phyloP scores from a whole-genome alignment of 768 basidiomycete species.

The Gymnopilus dilepis region DNA sequence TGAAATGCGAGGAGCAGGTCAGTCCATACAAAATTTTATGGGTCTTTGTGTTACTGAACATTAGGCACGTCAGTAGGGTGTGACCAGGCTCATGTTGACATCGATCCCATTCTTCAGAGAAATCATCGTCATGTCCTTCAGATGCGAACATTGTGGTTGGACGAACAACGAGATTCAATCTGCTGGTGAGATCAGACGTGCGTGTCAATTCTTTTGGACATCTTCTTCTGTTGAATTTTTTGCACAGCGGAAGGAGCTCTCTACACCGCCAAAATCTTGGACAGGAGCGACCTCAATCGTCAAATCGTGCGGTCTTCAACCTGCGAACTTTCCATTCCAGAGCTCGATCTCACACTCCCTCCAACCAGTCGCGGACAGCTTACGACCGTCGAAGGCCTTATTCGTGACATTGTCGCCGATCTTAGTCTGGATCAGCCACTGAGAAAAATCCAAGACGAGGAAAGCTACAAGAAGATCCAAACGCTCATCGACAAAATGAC shows the following conservation, averaged over 20 bases:
- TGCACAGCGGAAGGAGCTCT: constrained; percentile 76
- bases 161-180: constrained; percentile 94
- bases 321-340: constrained; percentile 83
- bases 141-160: constrained; percentile 90
- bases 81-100: constrained; percentile 87
- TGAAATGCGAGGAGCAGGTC: constrained; percentile 92
- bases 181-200: constrained; percentile 85
- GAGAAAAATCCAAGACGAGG: constrained; percentile 78
- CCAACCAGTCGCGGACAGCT: constrained; percentile 84
- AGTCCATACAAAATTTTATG: no score
- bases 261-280: constrained; percentile 81
- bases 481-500: constrained; percentile 69
- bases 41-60: constrained; percentile 11
- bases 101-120: constrained; percentile 95
- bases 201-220: constrained; percentile 29
- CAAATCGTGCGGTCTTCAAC: constrained; percentile 90
- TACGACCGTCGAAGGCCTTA: constrained; percentile 94
- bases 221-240: neutral
- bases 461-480: constrained; percentile 75
- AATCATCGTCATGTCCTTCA: constrained; percentile 95
- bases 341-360: constrained; percentile 91
- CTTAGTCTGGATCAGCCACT: constrained; percentile 83
- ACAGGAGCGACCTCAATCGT: constrained; percentile 82
- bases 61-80: constrained; percentile 62
- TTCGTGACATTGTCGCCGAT: constrained; percentile 83